Evolutionary conservation across 148 eudicot species (phyloP).

Genomic region (Hydrangea macrophylla): DNA sequence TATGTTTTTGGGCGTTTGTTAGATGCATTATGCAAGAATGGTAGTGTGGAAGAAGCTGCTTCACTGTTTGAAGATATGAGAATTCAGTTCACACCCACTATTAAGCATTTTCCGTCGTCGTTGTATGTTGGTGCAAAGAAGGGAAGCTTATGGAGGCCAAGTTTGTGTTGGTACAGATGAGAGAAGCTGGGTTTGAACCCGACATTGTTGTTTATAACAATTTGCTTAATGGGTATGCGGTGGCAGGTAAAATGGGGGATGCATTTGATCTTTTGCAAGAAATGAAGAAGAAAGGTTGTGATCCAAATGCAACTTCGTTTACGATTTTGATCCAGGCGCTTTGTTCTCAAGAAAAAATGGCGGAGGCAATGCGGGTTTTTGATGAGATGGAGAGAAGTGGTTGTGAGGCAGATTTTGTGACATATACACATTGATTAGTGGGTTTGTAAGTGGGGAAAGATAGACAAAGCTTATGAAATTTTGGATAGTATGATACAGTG

Average conservation of each 20-base stretch:
- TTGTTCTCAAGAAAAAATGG: slow-evolving; percentile 66
- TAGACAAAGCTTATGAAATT: slow-evolving; percentile 62
- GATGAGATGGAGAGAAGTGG: slow-evolving; percentile 64
- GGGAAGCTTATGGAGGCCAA: slow-evolving; percentile 89
- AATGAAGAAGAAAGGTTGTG: slow-evolving; percentile 85
- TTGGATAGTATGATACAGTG: slow-evolving; percentile 63
- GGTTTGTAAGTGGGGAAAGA: slow-evolving; percentile 84
- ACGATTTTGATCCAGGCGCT: slow-evolving; percentile 87
- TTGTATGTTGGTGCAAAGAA: slow-evolving; percentile 84
- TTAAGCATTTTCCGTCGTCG: slow-evolving; percentile 86
- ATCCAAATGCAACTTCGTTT: slow-evolving; percentile 79
- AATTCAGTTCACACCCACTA: slow-evolving; percentile 56
- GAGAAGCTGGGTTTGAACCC: slow-evolving; percentile 77
- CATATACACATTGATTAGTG: slow-evolving; percentile 80
- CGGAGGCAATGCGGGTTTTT: slow-evolving; percentile 70
- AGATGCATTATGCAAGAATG: slow-evolving; percentile 92
- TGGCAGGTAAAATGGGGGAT: slow-evolving; percentile 77
- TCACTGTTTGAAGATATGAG: slow-evolving; percentile 84
- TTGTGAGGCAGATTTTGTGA: slow-evolving; percentile 80
- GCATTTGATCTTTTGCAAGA: slow-evolving; percentile 85
- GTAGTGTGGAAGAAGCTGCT: slow-evolving; percentile 88
- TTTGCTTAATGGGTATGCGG: slow-evolving; percentile 76
- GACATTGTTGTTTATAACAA: slow-evolving; percentile 87
- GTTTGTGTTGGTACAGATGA: slow-evolving; percentile 79
- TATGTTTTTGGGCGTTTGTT: slow-evolving; percentile 87